Evolutionary conservation across 257 asterid species (phyloP).

Genomic region (Penstemon davidsonii): DNA sequence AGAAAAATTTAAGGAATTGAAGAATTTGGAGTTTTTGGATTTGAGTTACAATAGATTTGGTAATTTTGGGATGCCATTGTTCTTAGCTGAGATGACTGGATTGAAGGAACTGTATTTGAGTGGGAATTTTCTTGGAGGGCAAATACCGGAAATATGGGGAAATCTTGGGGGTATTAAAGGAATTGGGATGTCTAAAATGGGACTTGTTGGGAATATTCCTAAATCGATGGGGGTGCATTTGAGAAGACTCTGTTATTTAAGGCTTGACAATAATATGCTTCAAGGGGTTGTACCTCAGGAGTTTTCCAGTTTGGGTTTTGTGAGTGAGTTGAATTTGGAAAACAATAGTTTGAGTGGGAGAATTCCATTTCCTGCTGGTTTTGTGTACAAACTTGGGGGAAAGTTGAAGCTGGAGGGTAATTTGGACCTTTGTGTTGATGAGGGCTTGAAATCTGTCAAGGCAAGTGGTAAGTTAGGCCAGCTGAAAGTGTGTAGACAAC

Average conservation of each 20-base stretch:
- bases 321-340: conserved; percentile 71
- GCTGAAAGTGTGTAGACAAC: conserved; percentile 49
- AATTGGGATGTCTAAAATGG: conserved; percentile 59
- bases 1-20: conserved; percentile 39
- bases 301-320: conserved; percentile 50
- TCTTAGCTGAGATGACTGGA: conserved; percentile 50
- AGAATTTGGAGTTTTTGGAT: conserved; percentile 62
- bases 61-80: conserved; percentile 56
- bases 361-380: conserved; percentile 62
- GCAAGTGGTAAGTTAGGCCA: conserved; percentile 40
- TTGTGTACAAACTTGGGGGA: conserved; percentile 55
- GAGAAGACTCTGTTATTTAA: conserved; percentile 52
- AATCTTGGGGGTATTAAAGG: conserved; percentile 54
- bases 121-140: conserved; percentile 71
- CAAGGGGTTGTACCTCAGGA: conserved; percentile 72
- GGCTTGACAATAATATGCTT: conserved; percentile 71
- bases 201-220: conserved; percentile 74
- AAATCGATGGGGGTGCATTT: conserved; percentile 59
- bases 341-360: conserved; percentile 77
- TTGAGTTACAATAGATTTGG: conserved; percentile 59
- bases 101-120: conserved; percentile 70
- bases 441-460: conserved; percentile 44
- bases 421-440: conserved; percentile 65
- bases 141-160: conserved; percentile 74
- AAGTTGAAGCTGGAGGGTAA: conserved; percentile 86